phyloP scores from a whole-genome alignment of 768 basidiomycete species.

The Pulveroboletus ravenelii region DNA sequence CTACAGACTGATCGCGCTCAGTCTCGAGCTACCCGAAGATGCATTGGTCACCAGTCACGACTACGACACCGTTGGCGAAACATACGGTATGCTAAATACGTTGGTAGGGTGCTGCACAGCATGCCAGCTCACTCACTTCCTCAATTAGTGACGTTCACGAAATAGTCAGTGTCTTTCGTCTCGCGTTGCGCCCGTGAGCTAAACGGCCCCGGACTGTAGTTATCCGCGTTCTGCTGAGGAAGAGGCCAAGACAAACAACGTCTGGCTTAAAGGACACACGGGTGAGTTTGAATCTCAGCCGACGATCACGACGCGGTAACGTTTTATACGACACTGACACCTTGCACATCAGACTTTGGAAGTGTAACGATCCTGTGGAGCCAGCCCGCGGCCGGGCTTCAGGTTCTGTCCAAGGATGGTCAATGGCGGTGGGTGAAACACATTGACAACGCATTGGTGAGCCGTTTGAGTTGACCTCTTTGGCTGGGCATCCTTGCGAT shows the following conservation, averaged over 20 bases:
- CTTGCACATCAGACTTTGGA: constrained; percentile 40
- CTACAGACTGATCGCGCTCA: constrained; percentile 44
- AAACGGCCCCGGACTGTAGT: constrained; percentile 24
- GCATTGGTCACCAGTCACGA: constrained; percentile 43
- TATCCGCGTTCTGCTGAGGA: constrained; percentile 49
- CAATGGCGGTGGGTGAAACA: constrained; percentile 57
- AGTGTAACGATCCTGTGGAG: constrained; percentile 55
- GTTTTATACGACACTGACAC: neutral
- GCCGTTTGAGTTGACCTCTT: neutral
- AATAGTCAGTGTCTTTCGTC: constrained; percentile 42
- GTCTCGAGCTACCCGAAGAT: constrained; percentile 53
- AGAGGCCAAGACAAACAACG: constrained; percentile 46
- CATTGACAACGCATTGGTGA: constrained; percentile 52
- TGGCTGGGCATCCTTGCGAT: neutral
- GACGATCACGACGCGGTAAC: too few relatives aligned
- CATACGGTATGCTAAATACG: constrained; percentile 32
- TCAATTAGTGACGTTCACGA: constrained; percentile 56
- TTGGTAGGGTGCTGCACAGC: neutral
- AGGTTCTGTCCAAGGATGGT: constrained; percentile 49
- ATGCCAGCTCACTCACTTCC: neutral
- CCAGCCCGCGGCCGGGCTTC: constrained; percentile 55
- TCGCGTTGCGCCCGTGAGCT: neutral
- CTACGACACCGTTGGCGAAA: constrained; percentile 39
- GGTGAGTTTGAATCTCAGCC: constrained; percentile 27
- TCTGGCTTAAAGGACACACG: constrained; percentile 62